Conservation (phyloP, 306 rosid species). For the Malus fusca region DNA sequence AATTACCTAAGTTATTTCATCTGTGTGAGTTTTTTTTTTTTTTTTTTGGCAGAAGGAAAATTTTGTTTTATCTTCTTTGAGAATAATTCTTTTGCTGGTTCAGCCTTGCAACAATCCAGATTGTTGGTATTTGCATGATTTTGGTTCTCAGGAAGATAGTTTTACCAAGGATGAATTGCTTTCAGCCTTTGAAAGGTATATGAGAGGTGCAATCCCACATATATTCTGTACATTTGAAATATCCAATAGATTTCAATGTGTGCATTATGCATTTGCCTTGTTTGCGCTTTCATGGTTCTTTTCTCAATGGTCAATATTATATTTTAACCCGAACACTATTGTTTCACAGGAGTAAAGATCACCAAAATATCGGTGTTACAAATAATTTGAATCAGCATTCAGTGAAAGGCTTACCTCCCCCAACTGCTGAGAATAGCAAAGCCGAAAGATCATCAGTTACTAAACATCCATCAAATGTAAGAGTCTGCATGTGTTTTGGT, state of each 20-base stretch:
- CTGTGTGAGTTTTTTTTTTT: background rate
- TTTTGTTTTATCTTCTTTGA: background rate
- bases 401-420: constrained; percentile 66
- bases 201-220: background rate
- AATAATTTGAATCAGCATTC: constrained; percentile 54
- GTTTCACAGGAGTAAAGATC: constrained; percentile 70
- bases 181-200: constrained; percentile 76
- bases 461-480: constrained; percentile 52
- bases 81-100: constrained; percentile 2
- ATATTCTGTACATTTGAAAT: background rate
- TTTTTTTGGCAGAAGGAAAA: background rate
- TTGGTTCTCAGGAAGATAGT: constrained; percentile 90
- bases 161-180: constrained; percentile 85
- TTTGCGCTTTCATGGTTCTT: background rate
- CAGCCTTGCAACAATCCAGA: constrained; percentile 99
- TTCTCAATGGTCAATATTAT: background rate
- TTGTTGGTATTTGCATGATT: constrained; percentile 86
- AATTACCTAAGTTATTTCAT: constrained; percentile 10
- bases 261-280: background rate
- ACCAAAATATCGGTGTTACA: constrained; percentile 66
- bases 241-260: background rate
- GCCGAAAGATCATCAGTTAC: constrained; percentile 23
- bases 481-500: constrained; percentile 7
- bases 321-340: constrained; percentile 24
- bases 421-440: constrained; percentile 47